Percentiles rank a stretch among this genome's conserved stretches.
Evolutionary conservation across 2,329 filamentous ascomycete genomes (phyloP).

Genomic region (Ophiobolus disseminans): DNA sequence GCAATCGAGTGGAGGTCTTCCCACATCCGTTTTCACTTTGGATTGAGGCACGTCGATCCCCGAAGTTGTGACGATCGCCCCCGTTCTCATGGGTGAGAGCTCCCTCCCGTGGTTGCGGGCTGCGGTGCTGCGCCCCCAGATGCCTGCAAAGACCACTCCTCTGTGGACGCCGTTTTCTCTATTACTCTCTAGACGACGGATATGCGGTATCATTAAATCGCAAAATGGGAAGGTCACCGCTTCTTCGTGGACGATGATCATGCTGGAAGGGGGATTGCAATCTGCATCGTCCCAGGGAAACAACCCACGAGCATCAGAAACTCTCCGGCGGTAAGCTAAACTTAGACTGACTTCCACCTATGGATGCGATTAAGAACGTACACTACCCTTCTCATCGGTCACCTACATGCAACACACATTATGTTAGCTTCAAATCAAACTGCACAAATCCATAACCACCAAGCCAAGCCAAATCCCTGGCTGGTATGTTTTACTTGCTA

Average conservation of each 20-base stretch:
- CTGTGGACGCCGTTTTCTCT: background rate
- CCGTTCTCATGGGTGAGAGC: background rate
- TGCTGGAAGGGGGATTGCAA: background rate
- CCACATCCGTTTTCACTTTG: background rate
- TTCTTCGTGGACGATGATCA: conserved; percentile 6
- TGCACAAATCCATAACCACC: no score
- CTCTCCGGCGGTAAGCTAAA: background rate
- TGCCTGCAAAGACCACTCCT: background rate
- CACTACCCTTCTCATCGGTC: no score
- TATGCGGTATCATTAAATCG: background rate
- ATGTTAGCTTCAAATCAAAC: no score
- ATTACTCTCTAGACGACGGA: conserved; percentile 3
- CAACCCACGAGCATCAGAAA: background rate
- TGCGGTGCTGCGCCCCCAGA: background rate
- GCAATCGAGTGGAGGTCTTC: background rate
- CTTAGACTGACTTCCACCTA: background rate
- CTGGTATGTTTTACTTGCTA: no score
- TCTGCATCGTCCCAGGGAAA: background rate
- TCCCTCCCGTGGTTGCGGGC: background rate
- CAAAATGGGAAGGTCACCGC: conserved; percentile 1
- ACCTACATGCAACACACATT: no score
- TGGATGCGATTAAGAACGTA: no score
- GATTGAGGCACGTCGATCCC: background rate
- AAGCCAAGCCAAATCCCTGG: no score
- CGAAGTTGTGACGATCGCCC: conserved; percentile 1